These are phyloP conservation scores for Aureobasidium namibiae DNA, from an alignment of 2,329 filamentous ascomycete species.

Conservation along the genomic window DNA sequence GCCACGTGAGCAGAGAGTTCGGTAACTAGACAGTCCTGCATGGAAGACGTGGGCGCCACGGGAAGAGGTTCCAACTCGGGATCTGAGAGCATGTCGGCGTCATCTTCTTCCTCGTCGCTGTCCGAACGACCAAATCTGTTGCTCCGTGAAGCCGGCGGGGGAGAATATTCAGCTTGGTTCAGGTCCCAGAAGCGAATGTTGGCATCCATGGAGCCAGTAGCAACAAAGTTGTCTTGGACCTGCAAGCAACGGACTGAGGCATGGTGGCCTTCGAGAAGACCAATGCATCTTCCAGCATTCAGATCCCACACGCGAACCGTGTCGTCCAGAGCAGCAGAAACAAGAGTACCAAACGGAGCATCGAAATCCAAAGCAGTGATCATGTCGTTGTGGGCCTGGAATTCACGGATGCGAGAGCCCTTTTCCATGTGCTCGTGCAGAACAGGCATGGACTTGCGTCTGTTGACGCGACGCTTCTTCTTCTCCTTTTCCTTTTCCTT, in stretches of 20 bases:
- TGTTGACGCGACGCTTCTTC: slow-evolving; percentile 48
- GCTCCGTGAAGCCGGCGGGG: slow-evolving; percentile 51
- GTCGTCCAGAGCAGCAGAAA: slow-evolving; percentile 86
- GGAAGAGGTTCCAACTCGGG: slow-evolving; percentile 14
- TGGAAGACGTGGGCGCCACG: slow-evolving; percentile 62
- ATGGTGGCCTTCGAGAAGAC: slow-evolving; percentile 83
- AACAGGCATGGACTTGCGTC: slow-evolving; percentile 83
- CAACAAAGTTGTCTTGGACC: slow-evolving; percentile 90
- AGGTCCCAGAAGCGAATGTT: slow-evolving; percentile 94
- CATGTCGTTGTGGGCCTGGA: slow-evolving; percentile 78
- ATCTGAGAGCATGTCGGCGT: slow-evolving; percentile 6
- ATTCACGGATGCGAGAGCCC: slow-evolving; percentile 77
- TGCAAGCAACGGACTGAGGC: slow-evolving; percentile 89
- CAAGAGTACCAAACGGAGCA: slow-evolving; percentile 91
- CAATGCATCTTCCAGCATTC: slow-evolving; percentile 86
- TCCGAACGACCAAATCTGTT: slow-evolving; percentile 36
- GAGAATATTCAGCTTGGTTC: slow-evolving; percentile 76
- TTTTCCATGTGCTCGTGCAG: slow-evolving; percentile 92
- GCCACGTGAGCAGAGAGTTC: slow-evolving; percentile 85
- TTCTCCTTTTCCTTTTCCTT: slow-evolving; percentile 35
- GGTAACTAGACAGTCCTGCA: slow-evolving; percentile 84
- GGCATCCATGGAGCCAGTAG: slow-evolving; percentile 89
- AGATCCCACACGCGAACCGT: slow-evolving; percentile 94
- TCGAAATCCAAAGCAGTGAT: slow-evolving; percentile 94
- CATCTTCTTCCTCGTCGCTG: slow-evolving; percentile 28